Base-by-base conservation (phyloP, 257 asterid species). In the Solanum rostratum region DNA sequence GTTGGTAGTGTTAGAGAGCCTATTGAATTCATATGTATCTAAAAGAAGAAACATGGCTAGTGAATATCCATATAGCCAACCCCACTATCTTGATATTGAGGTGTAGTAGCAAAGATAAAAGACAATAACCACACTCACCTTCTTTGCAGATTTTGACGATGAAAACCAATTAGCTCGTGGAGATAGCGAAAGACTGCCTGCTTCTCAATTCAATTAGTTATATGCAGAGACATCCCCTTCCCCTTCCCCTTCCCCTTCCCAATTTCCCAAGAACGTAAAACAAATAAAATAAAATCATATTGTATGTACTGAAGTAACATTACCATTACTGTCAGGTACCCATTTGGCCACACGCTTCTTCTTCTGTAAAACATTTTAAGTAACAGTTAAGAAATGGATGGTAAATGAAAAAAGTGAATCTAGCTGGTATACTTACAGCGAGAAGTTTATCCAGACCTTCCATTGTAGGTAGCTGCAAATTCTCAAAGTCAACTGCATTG, bases 101-200 rank as follows among this genome's bases (percentile, higher is more conserved):
- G 49, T 27, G 22, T 16, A 33, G 14, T 29, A 15, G 46, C 4
- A 68, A 37, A 18, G 78, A 68, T 16, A 30, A 66, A 68, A 37
- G 78, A 20, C 14, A 80, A 41, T 30, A 55, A 80, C 37, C 14
- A 65, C 60, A 59, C 69, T 33, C 54, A 97, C 99, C 98, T 95
- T 97, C 89, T 93, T 97, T 60, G 95, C 97, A 78, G 99, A 94
- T 90, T 91, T 93, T 62, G 97, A 50, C 52, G 99, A 95, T 78
- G 97, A 78, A 94, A 97, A 97, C 99, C 99, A 97, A 88, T 90
- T 82, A 90, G 99, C 88, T 80, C 95, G 92, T 73, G 98, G 90
- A 88, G 93, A 83, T 87, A 91, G 93, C 90, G 82, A 70, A 84
- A 85, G 89, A 85, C 82, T 88, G 74, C 94, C 99, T 95, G 91